Conservation (phyloP, 148 eudicot genomes). For the Spergularia marina region DNA sequence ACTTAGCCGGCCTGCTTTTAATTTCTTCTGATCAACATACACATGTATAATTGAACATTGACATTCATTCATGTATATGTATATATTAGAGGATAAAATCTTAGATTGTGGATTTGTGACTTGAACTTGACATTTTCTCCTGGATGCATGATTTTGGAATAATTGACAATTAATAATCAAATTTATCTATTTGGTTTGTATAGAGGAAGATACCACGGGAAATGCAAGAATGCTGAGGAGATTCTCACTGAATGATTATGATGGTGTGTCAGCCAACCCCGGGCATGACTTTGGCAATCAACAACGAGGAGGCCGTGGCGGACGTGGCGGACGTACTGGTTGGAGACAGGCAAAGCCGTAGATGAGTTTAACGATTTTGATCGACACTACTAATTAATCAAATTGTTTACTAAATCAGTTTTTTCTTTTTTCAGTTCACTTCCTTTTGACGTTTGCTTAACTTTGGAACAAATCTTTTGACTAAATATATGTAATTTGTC, state of each 20-base stretch:
- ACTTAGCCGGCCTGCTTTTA: background rate
- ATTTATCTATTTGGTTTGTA: background rate
- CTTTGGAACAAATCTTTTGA: background rate
- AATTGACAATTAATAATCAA: background rate
- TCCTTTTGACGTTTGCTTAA: background rate
- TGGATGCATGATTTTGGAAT: background rate
- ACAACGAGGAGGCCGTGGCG: conserved; percentile 2
- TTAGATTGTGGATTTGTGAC: background rate
- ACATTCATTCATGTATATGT: background rate
- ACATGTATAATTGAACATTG: background rate
- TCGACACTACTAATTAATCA: background rate
- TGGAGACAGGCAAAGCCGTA: conserved; percentile 15
- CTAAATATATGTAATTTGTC: background rate
- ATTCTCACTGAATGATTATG: conserved; percentile 22
- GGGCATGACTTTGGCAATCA: conserved; percentile 27
- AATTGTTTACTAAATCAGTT: background rate
- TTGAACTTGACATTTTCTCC: background rate
- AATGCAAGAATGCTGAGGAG: conserved; percentile 4
- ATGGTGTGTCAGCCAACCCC: conserved; percentile 22
- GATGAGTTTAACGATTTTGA: background rate
- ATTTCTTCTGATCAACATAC: background rate
- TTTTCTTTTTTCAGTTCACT: background rate
- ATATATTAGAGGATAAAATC: background rate
- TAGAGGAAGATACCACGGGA: conserved; percentile 7
- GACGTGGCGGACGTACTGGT: background rate